Evolutionary conservation across 116 monocot genomes (phyloP).

Genomic region (Thalassia testudinum): DNA sequence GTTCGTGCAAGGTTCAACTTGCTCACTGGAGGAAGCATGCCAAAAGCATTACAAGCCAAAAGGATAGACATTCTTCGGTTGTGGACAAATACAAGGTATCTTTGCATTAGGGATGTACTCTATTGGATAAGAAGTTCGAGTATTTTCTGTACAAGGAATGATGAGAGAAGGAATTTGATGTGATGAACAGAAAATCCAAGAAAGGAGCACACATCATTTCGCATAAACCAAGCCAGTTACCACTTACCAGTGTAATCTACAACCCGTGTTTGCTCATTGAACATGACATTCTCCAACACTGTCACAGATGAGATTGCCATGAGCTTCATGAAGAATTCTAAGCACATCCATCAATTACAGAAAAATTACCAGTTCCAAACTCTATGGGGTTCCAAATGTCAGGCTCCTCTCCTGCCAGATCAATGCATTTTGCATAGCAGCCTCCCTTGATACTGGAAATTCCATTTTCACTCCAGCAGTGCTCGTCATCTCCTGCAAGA

Average conservation of each 20-base stretch:
- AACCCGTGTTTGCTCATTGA: constrained; percentile 69
- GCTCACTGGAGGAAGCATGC: constrained; percentile 83
- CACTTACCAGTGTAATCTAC: constrained; percentile 80
- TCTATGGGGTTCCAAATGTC: constrained; percentile 95
- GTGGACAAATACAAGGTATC: constrained; percentile 74
- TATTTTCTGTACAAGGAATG: constrained; percentile 43
- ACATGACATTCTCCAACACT: constrained; percentile 89
- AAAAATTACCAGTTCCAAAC: constrained; percentile 71
- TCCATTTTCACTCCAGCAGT: constrained; percentile 90
- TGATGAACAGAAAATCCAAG: too few species aligned
- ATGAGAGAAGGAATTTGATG: too few species aligned
- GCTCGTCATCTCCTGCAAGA: constrained; percentile 87
- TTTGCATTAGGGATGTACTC: constrained; percentile 90
- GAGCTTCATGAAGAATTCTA: not conserved
- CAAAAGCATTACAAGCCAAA: constrained; percentile 82
- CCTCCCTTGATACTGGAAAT: constrained; percentile 97
- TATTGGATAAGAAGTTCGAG: constrained; percentile 76
- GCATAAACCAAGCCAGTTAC: constrained; percentile 9
- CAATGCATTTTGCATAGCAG: constrained; percentile 89
- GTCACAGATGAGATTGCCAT: too few species aligned
- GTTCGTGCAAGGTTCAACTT: constrained; percentile 82
- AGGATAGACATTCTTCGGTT: constrained; percentile 86
- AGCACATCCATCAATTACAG: not conserved
- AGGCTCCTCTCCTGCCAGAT: constrained; percentile 71
- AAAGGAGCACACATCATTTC: not conserved